Base-by-base conservation (phyloP, 257 asterid species). In the Handroanthus guayacan region DNA sequence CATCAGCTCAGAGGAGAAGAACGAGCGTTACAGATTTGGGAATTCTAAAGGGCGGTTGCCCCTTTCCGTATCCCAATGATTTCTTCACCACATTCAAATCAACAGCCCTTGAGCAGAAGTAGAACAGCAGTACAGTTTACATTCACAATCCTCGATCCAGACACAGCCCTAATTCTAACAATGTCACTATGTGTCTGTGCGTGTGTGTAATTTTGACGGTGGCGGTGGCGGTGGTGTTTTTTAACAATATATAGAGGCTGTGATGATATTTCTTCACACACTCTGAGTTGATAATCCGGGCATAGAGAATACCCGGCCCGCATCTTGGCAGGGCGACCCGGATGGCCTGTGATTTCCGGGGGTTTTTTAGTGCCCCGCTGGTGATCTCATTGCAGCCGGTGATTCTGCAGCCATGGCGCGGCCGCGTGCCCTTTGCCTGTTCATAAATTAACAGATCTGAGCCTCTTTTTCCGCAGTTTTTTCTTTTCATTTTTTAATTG, bases 371-470 rank as follows among this genome's bases (percentile, higher is more conserved):
- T 16, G 8, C 8, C 3, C 61, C 31, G 34, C 6, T 7, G 31
- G 31, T 16, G 31, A 20, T 58, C 39, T 10, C 13, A n/a, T 25
- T 13, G 79, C 75, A 67, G 57, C 80, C 80, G 80, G 80, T 57
- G 69, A 9, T 58, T 68, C 45, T 52, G 81, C 81, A 77, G 75
- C 71, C 76, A 77, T 77, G 81, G 81, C 75, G 76, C 13, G 47
- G 76, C n/a, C 54, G 75, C 34, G 3, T 41, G 68, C 71, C 16
- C 43, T 34, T 76, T 36, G 45, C 75, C 81, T 34, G 20, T 39
- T 44, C 6, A 14, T 16, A 3, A 9, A 54, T 20, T 11, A 2
- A 67, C 72, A 69, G 75, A 74, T 74, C 78, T 74, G 78, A 73
- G 78, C 78, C 78, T 62, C 68, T 2, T 41, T 57, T 34, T 16